These are phyloP conservation scores for Tubosaeta sp. DNA, from an alignment of 768 basidiomycete genomes.

Conservation along the genomic window DNA sequence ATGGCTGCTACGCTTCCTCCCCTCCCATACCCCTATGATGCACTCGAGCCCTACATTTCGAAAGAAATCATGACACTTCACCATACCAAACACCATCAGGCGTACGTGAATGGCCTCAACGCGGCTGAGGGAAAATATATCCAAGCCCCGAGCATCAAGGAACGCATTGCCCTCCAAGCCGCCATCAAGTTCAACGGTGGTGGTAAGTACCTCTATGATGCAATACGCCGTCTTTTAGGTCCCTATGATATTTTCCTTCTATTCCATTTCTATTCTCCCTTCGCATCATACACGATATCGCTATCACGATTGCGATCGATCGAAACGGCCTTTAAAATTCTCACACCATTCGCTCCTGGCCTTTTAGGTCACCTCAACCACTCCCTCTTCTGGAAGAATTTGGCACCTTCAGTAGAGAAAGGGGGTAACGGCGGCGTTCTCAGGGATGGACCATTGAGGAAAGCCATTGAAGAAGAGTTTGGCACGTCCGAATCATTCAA, in stretches of 20 bases:
- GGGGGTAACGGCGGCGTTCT: slow-evolving; percentile 61
- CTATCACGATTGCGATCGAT: slow-evolving; percentile 8
- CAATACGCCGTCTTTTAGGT: neutral
- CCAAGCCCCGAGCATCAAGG: slow-evolving; percentile 63
- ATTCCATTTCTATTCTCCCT: neutral
- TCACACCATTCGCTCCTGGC: neutral
- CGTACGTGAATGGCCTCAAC: slow-evolving; percentile 90
- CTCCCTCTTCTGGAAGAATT: slow-evolving; percentile 95
- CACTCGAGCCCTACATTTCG: slow-evolving; percentile 91
- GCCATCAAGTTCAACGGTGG: slow-evolving; percentile 97
- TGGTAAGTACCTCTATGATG: slow-evolving; percentile 50
- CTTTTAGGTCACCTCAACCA: slow-evolving; percentile 79
- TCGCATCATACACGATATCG: slow-evolving; percentile 9
- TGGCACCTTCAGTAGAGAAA: slow-evolving; percentile 58
- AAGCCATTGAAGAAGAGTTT: slow-evolving; percentile 57
- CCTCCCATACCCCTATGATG: slow-evolving; percentile 79
- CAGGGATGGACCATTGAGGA: slow-evolving; percentile 60
- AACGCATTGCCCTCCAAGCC: slow-evolving; percentile 82
- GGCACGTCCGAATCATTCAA: slow-evolving; percentile 69
- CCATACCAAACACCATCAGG: slow-evolving; percentile 94
- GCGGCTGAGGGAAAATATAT: slow-evolving; percentile 78
- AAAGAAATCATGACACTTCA: slow-evolving; percentile 91
- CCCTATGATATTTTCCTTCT: neutral
- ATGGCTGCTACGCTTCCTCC: slow-evolving; percentile 57
- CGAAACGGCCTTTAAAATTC: neutral